phyloP scores from a whole-genome alignment of 331 rosid species.

The Telfairia occidentalis region DNA sequence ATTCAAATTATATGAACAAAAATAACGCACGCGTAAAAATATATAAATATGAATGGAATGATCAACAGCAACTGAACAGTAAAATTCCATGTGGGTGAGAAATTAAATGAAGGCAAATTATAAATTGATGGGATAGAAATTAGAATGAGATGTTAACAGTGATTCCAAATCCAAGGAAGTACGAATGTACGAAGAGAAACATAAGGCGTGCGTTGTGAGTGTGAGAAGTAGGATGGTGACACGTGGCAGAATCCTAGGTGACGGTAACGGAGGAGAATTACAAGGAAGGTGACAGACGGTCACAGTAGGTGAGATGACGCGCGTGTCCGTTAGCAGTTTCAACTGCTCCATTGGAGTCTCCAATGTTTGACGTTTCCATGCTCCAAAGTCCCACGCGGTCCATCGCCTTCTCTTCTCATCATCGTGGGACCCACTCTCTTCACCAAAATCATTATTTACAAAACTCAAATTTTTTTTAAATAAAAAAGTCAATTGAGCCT shows the following conservation, averaged over 20 bases:
- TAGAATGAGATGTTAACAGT: neutral
- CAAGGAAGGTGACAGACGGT: neutral
- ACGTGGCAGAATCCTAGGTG: neutral
- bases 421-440: neutral
- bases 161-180: neutral
- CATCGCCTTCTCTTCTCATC: neutral
- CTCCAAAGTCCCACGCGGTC: neutral
- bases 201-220: neutral
- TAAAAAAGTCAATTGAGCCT: neutral
- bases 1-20: no score
- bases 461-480: neutral
- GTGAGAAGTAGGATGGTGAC: neutral
- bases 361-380: neutral
- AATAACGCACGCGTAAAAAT: no score
- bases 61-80: no score
- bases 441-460: neutral
- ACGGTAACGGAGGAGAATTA: neutral
- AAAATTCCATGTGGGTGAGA: neutral
- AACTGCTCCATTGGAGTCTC: constrained; percentile 5
- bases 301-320: constrained; percentile 4
- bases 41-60: neutral
- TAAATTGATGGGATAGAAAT: no score
- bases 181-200: neutral
- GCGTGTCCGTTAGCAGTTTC: constrained; percentile 7
- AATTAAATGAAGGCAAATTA: neutral